These are phyloP conservation scores for Penicillium sp. DNA, from an alignment of 2,329 filamentous ascomycete species.

Conservation along the genomic window DNA sequence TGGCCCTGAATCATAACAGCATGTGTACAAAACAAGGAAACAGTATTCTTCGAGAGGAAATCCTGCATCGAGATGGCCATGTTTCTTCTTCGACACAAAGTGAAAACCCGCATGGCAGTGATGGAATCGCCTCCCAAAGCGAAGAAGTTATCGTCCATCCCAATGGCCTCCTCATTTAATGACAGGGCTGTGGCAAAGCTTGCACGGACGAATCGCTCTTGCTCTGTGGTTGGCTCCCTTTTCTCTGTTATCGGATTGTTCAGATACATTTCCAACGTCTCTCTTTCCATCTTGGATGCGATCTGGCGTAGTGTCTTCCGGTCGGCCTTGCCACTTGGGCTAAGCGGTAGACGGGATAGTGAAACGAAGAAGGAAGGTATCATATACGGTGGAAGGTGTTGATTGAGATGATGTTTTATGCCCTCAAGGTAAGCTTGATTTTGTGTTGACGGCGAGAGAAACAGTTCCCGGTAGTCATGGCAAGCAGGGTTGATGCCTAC, in stretches of 20 bases:
- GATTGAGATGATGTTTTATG: neutral
- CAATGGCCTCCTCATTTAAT: conserved; percentile 13
- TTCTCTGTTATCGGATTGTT: neutral
- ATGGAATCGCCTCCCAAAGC: conserved; percentile 45
- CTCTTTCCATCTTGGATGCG: neutral
- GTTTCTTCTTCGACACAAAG: conserved; percentile 35
- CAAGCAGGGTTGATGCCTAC: neutral
- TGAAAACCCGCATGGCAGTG: conserved; percentile 45
- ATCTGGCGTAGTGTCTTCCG: neutral
- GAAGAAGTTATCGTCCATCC: conserved; percentile 32
- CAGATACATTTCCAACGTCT: neutral
- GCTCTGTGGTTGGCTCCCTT: neutral
- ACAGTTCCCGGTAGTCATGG: neutral
- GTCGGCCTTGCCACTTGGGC: conserved; percentile 1
- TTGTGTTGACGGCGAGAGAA: neutral
- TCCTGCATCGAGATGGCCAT: conserved; percentile 2
- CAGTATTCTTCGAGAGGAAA: neutral
- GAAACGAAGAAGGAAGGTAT: neutral
- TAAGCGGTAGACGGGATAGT: neutral
- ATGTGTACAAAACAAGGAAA: neutral
- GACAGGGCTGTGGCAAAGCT: conserved; percentile 11
- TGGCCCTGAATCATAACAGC: neutral
- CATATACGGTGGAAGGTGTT: neutral
- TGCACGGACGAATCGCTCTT: neutral
- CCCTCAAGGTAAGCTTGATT: neutral